Conservation (phyloP, 1,284 basidiomycete genomes). For the Ustilago nuda region DNA sequence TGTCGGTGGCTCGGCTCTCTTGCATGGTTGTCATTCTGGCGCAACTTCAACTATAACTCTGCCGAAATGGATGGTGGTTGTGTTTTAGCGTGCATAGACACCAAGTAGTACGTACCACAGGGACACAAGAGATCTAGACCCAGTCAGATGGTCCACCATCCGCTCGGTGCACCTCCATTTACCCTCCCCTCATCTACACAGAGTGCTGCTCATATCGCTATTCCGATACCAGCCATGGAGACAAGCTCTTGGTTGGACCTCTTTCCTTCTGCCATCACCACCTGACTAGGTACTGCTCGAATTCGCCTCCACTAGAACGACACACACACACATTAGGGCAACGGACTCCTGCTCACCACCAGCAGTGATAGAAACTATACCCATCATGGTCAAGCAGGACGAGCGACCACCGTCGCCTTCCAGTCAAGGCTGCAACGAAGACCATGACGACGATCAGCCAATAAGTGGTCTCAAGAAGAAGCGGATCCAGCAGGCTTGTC, state of each 20-base stretch:
- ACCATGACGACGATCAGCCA: constrained; percentile 29
- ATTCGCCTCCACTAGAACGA: background rate
- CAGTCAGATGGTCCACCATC: background rate
- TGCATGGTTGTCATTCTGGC: too few species aligned
- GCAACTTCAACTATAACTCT: too few species aligned
- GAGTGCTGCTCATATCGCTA: background rate
- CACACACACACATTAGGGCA: background rate
- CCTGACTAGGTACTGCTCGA: background rate
- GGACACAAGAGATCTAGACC: background rate
- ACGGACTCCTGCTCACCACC: background rate
- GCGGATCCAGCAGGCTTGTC: constrained; percentile 62
- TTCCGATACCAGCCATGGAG: constrained; percentile 1
- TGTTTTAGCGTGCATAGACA: constrained; percentile 3
- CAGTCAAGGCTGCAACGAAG: constrained; percentile 10
- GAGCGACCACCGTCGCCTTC: background rate
- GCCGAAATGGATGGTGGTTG: background rate
- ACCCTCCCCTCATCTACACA: background rate
- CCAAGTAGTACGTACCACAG: too few species aligned
- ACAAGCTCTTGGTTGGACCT: background rate
- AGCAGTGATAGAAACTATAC: background rate
- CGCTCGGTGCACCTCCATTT: background rate
- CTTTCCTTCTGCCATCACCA: background rate
- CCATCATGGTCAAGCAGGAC: constrained; percentile 15
- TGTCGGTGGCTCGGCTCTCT: too few species aligned
- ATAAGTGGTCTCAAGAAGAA: constrained; percentile 43